Percentiles rank a stretch among this genome's conserved stretches.
Evolutionary conservation across 768 basidiomycete genomes (phyloP).

Genomic region (Gymnopilus junonius): DNA sequence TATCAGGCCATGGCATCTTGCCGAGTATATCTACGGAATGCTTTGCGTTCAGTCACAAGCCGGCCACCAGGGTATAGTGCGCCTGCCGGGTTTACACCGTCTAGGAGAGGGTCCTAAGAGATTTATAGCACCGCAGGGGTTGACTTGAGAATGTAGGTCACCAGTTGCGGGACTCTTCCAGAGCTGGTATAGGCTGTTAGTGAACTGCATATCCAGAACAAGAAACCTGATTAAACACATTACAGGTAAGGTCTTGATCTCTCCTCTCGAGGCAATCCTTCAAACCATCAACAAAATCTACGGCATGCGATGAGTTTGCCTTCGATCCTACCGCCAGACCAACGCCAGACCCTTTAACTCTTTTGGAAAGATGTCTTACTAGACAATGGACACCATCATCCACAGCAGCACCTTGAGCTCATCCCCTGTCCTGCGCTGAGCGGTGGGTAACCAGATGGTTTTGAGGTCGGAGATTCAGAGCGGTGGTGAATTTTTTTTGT

Average conservation of each 20-base stretch:
- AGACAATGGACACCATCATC: constrained; percentile 81
- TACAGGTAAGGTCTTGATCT: constrained; percentile 73
- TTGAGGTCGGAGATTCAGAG: too few species aligned
- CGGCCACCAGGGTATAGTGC: constrained; percentile 87
- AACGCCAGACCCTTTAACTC: constrained; percentile 77
- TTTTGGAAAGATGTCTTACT: constrained; percentile 71
- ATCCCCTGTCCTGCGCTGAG: constrained; percentile 85
- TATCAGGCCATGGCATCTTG: constrained; percentile 88
- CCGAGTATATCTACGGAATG: constrained; percentile 83
- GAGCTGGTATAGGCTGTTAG: constrained; percentile 45
- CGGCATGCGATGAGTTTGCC: constrained; percentile 80
- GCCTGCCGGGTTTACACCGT: constrained; percentile 55
- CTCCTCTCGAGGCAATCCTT: constrained; percentile 90
- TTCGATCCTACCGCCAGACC: constrained; percentile 75
- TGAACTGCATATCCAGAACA: neutral
- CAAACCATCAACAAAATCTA: constrained; percentile 71
- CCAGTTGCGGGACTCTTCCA: too few species aligned
- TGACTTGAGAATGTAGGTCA: constrained; percentile 93
- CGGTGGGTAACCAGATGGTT: too few species aligned
- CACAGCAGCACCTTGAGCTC: constrained; percentile 81
- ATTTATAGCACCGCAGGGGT: constrained; percentile 75
- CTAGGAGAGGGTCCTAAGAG: constrained; percentile 74
- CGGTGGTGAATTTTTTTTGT: too few species aligned
- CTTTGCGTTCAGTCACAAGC: too few species aligned
- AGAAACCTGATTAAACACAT: constrained; percentile 29